These are phyloP conservation scores for Penicillium nucicola DNA, from an alignment of 495 filamentous ascomycete genomes.

Conservation along the genomic window DNA sequence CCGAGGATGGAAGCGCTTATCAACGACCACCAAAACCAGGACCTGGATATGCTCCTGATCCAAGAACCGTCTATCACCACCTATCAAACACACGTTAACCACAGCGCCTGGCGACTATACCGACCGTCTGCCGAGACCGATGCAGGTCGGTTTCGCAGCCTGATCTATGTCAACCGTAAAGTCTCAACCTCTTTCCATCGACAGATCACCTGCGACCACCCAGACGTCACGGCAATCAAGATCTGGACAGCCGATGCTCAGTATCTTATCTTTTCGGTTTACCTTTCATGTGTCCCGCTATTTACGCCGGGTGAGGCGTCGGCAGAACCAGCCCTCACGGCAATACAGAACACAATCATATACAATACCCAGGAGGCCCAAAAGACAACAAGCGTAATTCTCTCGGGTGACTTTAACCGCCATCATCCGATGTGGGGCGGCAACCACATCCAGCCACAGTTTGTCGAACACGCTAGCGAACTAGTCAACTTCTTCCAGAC, in stretches of 20 bases:
- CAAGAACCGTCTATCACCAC: conserved; percentile 22
- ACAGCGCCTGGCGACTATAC: conserved; percentile 30
- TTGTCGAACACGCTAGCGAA: conserved; percentile 17
- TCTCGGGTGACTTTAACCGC: conserved; percentile 23
- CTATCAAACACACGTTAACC: conserved; percentile 23
- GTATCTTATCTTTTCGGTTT: conserved; percentile 17
- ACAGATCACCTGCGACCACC: conserved; percentile 19
- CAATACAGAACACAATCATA: conserved; percentile 9
- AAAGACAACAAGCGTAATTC: conserved; percentile 10
- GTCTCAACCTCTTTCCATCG: conserved; percentile 22
- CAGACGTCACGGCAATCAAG: conserved; percentile 18
- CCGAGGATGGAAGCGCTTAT: conserved; percentile 28
- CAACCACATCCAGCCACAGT: conserved; percentile 9
- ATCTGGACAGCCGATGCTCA: conserved; percentile 20
- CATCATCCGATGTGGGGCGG: conserved; percentile 20
- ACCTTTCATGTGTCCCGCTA: conserved; percentile 7
- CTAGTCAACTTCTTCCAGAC: conserved; percentile 18
- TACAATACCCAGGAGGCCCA: not conserved
- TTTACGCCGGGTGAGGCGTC: not conserved
- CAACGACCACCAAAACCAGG: conserved; percentile 20
- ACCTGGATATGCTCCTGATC: conserved; percentile 25
- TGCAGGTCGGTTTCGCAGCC: conserved; percentile 15
- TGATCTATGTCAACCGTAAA: conserved; percentile 11
- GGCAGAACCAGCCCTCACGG: conserved; percentile 1
- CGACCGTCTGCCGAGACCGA: conserved; percentile 10